These are phyloP conservation scores for Cladosporium velox DNA, from an alignment of 2,329 filamentous ascomycete genomes.

Conservation along the genomic window DNA sequence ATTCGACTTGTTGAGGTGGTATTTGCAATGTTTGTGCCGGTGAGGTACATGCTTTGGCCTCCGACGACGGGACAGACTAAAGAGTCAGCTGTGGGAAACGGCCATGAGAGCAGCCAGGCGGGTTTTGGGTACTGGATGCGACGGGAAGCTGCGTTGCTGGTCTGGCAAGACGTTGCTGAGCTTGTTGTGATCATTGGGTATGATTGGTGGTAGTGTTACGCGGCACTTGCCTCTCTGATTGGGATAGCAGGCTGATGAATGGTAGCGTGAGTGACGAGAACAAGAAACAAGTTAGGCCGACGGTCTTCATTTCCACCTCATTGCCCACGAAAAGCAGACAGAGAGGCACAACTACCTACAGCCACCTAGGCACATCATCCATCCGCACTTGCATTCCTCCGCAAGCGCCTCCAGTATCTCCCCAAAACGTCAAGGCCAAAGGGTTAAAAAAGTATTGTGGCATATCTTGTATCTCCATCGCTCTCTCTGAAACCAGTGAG, in stretches of 20 bases:
- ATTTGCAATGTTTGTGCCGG: slow-evolving; percentile 4
- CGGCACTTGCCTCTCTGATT: neutral
- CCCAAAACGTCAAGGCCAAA: slow-evolving; percentile 9
- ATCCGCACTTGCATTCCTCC: slow-evolving; percentile 15
- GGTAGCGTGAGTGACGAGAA: neutral
- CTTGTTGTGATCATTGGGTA: neutral
- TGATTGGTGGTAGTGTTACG: neutral
- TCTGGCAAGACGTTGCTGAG: neutral
- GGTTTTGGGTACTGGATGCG: neutral
- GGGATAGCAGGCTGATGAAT: neutral
- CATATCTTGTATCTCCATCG: neutral
- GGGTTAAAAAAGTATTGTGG: slow-evolving; percentile 4
- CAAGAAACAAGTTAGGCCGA: neutral
- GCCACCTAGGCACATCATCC: neutral
- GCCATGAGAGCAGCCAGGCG: neutral
- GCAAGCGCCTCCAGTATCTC: slow-evolving; percentile 4
- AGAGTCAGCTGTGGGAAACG: too few species aligned
- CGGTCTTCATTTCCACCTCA: slow-evolving; percentile 13
- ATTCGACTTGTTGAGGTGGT: slow-evolving; percentile 15
- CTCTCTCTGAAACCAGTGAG: slow-evolving; percentile 6
- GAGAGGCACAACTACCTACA: slow-evolving; percentile 2
- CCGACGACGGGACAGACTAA: neutral
- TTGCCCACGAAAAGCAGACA: neutral
- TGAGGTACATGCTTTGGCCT: slow-evolving; percentile 19
- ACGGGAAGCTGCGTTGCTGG: neutral